Percentiles rank a stretch among this genome's conserved stretches.
phyloP scores from a whole-genome alignment of 805 yeast species.

The Debaryomyces tyrocola region DNA sequence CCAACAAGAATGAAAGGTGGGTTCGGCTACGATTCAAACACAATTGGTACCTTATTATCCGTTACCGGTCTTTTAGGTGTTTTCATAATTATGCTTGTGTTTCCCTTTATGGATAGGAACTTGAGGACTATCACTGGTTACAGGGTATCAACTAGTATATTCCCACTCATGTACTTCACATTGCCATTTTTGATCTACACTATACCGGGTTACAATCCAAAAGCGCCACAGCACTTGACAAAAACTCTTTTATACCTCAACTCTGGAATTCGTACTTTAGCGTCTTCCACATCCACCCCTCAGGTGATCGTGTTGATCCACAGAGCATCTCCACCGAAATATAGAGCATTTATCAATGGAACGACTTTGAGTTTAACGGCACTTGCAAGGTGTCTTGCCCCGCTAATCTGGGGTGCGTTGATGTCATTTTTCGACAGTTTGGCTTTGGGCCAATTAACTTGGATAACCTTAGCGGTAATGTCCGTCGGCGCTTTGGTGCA shows the following conservation, averaged over 20 bases:
- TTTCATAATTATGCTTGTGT: constrained; percentile 47
- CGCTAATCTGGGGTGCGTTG: constrained; percentile 53
- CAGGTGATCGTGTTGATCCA: constrained; percentile 54
- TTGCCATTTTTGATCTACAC: constrained; percentile 52
- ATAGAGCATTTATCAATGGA: constrained; percentile 61
- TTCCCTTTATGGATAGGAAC: constrained; percentile 51
- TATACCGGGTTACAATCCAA: constrained; percentile 30
- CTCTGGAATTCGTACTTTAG: constrained; percentile 29
- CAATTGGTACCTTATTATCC: constrained; percentile 53
- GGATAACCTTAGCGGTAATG: constrained; percentile 30
- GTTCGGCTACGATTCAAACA: constrained; percentile 44
- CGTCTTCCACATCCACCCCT: constrained; percentile 51
- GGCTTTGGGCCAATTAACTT: constrained; percentile 26
- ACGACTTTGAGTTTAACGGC: constrained; percentile 54
- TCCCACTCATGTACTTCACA: constrained; percentile 45
- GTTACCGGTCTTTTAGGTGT: constrained; percentile 56
- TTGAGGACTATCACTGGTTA: constrained; percentile 47
- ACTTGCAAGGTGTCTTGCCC: constrained; percentile 57
- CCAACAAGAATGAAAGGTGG: constrained; percentile 56
- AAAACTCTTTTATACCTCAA: constrained; percentile 25
- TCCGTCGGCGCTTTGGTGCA: constrained; percentile 18
- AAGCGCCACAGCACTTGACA: constrained; percentile 20
- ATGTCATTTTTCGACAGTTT: constrained; percentile 29
- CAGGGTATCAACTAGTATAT: constrained; percentile 36
- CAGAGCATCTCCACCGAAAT: constrained; percentile 51